phyloP scores from a whole-genome alignment of 768 basidiomycete species.

The Tubosaeta sp. region DNA sequence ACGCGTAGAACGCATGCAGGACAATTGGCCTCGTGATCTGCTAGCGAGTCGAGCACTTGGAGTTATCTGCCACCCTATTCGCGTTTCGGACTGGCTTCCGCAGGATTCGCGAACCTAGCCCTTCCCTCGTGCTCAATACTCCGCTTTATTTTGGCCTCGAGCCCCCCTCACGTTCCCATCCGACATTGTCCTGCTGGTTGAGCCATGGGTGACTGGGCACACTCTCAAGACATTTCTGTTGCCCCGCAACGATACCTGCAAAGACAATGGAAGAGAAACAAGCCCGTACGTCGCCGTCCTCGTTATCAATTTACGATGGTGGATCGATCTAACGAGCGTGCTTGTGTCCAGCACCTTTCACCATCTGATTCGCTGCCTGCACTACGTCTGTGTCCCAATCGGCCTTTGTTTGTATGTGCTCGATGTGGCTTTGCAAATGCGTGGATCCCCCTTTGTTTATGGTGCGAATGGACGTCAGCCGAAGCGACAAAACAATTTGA shows the following conservation, averaged over 20 bases:
- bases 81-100: slow-evolving; percentile 27
- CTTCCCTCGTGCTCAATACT: slow-evolving; percentile 28
- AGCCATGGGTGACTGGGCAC: slow-evolving; percentile 14
- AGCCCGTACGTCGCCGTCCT: slow-evolving; percentile 30
- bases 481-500: slow-evolving; percentile 39
- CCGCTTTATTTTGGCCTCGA: slow-evolving; percentile 20
- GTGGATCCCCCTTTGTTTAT: slow-evolving; percentile 46
- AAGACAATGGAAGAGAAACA: slow-evolving; percentile 41
- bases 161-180: slow-evolving; percentile 4
- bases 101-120: slow-evolving; percentile 21
- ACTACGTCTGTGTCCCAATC: slow-evolving; percentile 38
- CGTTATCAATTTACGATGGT: slow-evolving; percentile 6
- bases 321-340: slow-evolving; percentile 15
- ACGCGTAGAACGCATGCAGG: slow-evolving; percentile 23
- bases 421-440: slow-evolving; percentile 46
- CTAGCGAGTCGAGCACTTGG: slow-evolving; percentile 11
- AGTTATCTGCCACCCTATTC: slow-evolving; percentile 16
- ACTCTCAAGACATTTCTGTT: slow-evolving; percentile 17
- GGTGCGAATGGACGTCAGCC: slow-evolving; percentile 47
- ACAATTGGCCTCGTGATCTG: slow-evolving; percentile 16
- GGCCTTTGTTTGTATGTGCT: slow-evolving; percentile 44
- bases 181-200: not conserved
- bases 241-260: slow-evolving; percentile 34
- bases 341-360: slow-evolving; percentile 35
- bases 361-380: slow-evolving; percentile 46